Conservation (phyloP, 108 stramenopile genomes). For the Aurantiochytrium sp. region DNA sequence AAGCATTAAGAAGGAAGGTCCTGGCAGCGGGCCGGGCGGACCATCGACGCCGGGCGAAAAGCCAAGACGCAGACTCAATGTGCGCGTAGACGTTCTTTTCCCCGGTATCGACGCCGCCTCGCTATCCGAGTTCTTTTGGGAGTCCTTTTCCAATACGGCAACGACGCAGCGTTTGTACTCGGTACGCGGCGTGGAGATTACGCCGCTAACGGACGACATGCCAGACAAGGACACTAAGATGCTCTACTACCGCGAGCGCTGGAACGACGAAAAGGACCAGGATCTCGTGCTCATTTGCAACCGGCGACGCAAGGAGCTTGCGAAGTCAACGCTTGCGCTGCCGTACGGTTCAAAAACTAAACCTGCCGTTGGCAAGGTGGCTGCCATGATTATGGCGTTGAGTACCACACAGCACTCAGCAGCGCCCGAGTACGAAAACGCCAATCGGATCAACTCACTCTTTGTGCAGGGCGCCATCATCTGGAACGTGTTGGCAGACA, state of each 20-base stretch:
- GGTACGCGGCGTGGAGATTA: not conserved
- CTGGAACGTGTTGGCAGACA: conserved; percentile 1
- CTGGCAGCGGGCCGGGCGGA: not conserved
- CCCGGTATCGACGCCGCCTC: conserved; percentile 6
- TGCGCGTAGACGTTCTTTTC: not conserved
- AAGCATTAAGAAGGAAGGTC: not conserved
- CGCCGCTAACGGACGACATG: conserved; percentile 1
- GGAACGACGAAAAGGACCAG: conserved; percentile 11
- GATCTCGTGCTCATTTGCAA: conserved; percentile 12
- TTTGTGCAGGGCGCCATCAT: conserved; percentile 15
- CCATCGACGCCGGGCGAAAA: not conserved
- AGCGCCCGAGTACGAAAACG: not conserved
- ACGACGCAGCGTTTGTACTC: not conserved
- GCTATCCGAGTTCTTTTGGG: conserved; percentile 8
- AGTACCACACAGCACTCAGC: conserved; percentile 13
- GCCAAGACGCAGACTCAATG: not conserved
- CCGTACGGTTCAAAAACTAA: not conserved
- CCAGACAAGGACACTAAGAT: conserved; percentile 15
- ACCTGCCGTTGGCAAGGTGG: not conserved
- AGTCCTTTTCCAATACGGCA: not conserved
- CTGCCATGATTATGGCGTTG: conserved; percentile 1
- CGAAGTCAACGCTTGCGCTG: not conserved
- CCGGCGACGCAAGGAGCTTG: not conserved
- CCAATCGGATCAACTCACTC: not conserved
- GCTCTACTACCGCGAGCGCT: conserved; percentile 6